A percentile compares a stretch with the other conserved stretches of the same genome.
Conservation (phyloP, 495 filamentous ascomycete genomes). For the Xylaria longipes region DNA sequence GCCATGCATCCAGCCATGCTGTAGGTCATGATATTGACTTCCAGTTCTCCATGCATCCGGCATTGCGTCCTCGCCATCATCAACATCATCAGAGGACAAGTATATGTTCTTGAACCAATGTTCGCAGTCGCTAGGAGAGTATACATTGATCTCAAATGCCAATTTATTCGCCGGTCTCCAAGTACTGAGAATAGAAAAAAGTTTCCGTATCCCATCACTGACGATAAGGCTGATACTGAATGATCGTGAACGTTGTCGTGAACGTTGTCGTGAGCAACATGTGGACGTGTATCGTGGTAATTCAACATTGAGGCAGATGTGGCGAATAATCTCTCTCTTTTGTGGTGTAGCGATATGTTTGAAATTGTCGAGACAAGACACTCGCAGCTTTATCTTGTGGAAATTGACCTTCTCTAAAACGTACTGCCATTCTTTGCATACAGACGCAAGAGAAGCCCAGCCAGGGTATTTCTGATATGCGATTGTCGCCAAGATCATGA, state of each 20-base stretch:
- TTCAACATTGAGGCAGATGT: background rate
- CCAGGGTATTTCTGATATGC: background rate
- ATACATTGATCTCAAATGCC: slow-evolving; percentile 30
- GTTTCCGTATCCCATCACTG: background rate
- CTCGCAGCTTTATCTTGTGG: background rate
- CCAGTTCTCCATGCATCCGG: background rate
- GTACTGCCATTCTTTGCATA: slow-evolving; percentile 3
- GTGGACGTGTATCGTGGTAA: background rate
- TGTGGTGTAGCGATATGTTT: background rate
- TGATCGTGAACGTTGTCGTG: too few species aligned
- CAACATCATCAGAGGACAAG: slow-evolving; percentile 27
- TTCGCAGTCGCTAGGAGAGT: slow-evolving; percentile 31
- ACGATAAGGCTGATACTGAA: background rate
- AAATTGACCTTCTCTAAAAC: slow-evolving; percentile 2
- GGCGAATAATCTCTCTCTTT: background rate
- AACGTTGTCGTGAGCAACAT: background rate
- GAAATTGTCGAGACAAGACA: background rate
- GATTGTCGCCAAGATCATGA: background rate
- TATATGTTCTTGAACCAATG: slow-evolving; percentile 34
- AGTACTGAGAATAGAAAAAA: background rate
- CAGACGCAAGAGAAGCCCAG: slow-evolving; percentile 5
- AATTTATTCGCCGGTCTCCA: slow-evolving; percentile 15
- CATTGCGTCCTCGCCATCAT: background rate
- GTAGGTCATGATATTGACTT: background rate
- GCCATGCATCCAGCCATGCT: background rate